These are phyloP conservation scores for Fusarium coicis DNA, from an alignment of 2,329 filamentous ascomycete species.

Conservation along the genomic window DNA sequence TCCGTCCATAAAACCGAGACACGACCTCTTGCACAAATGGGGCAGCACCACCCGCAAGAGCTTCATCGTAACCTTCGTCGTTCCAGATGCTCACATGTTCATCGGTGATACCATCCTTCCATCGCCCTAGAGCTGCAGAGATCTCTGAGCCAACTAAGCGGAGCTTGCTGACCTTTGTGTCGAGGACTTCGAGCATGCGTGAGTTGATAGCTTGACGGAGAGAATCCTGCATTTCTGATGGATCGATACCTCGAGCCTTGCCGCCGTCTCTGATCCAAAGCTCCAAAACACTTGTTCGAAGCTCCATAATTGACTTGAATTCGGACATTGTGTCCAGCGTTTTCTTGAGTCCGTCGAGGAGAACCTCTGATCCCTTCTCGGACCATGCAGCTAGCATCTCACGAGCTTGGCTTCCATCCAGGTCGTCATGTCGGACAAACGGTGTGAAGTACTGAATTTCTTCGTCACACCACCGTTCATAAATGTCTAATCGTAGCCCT, in stretches of 20 bases:
- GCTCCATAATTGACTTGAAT: slow-evolving; percentile 74
- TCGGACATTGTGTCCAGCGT: slow-evolving; percentile 70
- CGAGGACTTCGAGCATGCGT: slow-evolving; percentile 72
- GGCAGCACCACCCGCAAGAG: slow-evolving; percentile 72
- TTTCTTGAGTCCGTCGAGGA: slow-evolving; percentile 70
- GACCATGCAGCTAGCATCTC: slow-evolving; percentile 74
- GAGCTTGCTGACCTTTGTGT: slow-evolving; percentile 71
- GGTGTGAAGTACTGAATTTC: slow-evolving; percentile 88
- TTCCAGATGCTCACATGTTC: slow-evolving; percentile 74
- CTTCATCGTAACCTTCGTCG: slow-evolving; percentile 68
- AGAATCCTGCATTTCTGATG: slow-evolving; percentile 73
- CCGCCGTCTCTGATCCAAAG: slow-evolving; percentile 79
- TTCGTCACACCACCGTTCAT: slow-evolving; percentile 82
- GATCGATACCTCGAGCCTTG: slow-evolving; percentile 73
- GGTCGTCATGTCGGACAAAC: slow-evolving; percentile 84
- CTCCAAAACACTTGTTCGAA: slow-evolving; percentile 77
- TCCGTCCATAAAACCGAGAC: slow-evolving; percentile 77
- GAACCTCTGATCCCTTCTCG: slow-evolving; percentile 65
- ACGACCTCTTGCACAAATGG: slow-evolving; percentile 76
- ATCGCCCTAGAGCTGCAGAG: slow-evolving; percentile 68
- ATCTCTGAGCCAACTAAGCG: slow-evolving; percentile 73
- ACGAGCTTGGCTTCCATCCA: slow-evolving; percentile 68
- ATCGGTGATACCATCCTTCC: slow-evolving; percentile 65
- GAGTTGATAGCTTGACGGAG: slow-evolving; percentile 76
- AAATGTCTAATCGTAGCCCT: slow-evolving; percentile 80